Conservation (phyloP, 179 eudicot species). For the Actinidia polygama region DNA sequence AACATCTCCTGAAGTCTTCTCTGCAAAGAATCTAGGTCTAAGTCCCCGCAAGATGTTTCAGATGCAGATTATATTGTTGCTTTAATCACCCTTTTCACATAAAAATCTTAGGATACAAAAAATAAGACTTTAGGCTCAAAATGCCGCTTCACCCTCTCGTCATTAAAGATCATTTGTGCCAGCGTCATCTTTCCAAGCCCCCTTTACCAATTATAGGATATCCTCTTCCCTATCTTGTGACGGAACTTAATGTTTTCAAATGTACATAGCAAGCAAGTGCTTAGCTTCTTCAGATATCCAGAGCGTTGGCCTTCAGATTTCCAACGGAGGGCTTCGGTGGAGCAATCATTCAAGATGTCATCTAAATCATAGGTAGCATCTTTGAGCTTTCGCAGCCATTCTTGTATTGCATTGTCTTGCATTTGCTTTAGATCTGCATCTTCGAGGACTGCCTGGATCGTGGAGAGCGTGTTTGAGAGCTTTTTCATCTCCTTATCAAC, state of each 20-base stretch:
- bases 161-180: background rate
- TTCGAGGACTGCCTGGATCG: conserved; percentile 19
- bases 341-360: conserved; percentile 18
- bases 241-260: too few relatives aligned
- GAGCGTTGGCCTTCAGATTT: conserved; percentile 9
- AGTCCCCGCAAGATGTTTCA: background rate
- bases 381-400: conserved; percentile 28
- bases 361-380: conserved; percentile 14
- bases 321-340: background rate
- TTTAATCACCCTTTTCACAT: conserved; percentile 11
- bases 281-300: too few relatives aligned
- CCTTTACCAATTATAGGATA: background rate
- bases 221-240: background rate
- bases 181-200: background rate
- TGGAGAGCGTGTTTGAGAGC: conserved; percentile 5
- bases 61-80: background rate
- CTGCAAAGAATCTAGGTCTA: background rate
- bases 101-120: conserved; percentile 23
- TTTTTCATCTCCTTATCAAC: conserved; percentile 16
- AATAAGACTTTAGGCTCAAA: background rate
- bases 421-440: conserved; percentile 9
- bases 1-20: background rate
- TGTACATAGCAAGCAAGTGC: too few relatives aligned
- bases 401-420: background rate
- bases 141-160: background rate